A percentile compares a stretch with the other conserved stretches of the same genome.
phyloP scores from a whole-genome alignment of 208 protist genomes.

The Trypanosoma conorhini region DNA sequence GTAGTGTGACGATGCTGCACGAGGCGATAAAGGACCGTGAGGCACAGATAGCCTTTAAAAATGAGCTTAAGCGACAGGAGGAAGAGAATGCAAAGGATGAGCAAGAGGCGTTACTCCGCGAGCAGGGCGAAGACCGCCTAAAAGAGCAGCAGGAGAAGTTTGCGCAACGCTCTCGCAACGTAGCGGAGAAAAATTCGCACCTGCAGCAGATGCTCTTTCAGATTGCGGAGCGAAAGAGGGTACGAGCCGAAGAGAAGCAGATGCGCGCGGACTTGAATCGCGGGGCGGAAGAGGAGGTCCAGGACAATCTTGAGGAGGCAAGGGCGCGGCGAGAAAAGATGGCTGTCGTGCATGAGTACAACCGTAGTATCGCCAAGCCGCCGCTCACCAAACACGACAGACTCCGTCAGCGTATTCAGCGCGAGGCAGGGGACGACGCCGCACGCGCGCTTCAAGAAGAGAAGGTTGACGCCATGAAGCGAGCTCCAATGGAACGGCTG shows the following conservation, averaged over 20 bases:
- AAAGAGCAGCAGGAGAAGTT: slow-evolving; percentile 46
- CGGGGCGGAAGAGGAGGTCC: slow-evolving; percentile 63
- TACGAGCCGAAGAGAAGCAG: slow-evolving; percentile 31
- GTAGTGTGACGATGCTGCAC: slow-evolving; percentile 57
- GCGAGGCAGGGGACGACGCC: slow-evolving; percentile 34
- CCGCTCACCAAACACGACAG: slow-evolving; percentile 46
- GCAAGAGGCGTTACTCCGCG: slow-evolving; percentile 40
- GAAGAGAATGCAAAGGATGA: slow-evolving; percentile 27
- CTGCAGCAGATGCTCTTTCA: slow-evolving; percentile 69
- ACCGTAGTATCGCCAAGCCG: slow-evolving; percentile 37
- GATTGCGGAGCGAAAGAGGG: slow-evolving; percentile 45
- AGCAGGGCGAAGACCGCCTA: slow-evolving; percentile 35
- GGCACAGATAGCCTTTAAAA: slow-evolving; percentile 69
- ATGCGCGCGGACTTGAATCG: slow-evolving; percentile 31
- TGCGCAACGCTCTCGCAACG: slow-evolving; percentile 45
- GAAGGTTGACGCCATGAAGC: slow-evolving; percentile 41
- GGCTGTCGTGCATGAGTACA: slow-evolving; percentile 43
- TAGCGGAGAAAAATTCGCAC: slow-evolving; percentile 74
- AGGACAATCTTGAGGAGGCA: slow-evolving; percentile 52
- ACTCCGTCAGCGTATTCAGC: slow-evolving; percentile 42
- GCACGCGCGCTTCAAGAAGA: slow-evolving; percentile 39
- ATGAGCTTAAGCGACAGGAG: slow-evolving; percentile 36
- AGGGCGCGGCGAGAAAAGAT: slow-evolving; percentile 32
- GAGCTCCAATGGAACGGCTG: slow-evolving; percentile 27
- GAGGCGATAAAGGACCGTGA: slow-evolving; percentile 65